Evolutionary conservation across 2,329 filamentous ascomycete genomes (phyloP).

Genomic region (Xylaria sp.): DNA sequence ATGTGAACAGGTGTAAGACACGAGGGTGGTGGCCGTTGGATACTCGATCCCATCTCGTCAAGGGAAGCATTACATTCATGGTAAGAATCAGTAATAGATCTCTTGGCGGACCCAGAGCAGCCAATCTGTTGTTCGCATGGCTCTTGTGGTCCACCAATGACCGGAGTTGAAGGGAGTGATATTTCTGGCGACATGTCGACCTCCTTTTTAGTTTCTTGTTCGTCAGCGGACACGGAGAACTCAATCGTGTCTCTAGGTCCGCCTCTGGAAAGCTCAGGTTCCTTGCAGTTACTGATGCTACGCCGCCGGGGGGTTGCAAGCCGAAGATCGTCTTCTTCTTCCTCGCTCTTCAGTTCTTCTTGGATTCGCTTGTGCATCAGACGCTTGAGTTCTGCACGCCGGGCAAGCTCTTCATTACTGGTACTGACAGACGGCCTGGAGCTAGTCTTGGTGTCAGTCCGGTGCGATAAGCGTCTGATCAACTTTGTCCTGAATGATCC

Average conservation of each 20-base stretch:
- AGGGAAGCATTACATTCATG: conserved; percentile 13
- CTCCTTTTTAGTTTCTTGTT: conserved; percentile 21
- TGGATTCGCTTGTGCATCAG: conserved; percentile 63
- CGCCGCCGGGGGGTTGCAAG: conserved; percentile 34
- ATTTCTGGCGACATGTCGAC: conserved; percentile 2
- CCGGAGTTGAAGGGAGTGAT: conserved; percentile 15
- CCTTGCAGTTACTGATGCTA: conserved; percentile 37
- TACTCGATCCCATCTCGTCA: conserved; percentile 25
- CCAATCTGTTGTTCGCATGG: conserved; percentile 27
- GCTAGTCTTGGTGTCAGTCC: conserved; percentile 47
- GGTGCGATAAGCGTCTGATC: conserved; percentile 53
- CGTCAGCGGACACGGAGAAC: conserved; percentile 44
- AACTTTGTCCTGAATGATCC: conserved; percentile 53
- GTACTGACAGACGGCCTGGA: conserved; percentile 51
- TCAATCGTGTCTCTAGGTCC: conserved; percentile 58
- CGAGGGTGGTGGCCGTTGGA: conserved; percentile 32
- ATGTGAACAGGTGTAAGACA: conserved; percentile 32
- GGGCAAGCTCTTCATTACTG: conserved; percentile 58
- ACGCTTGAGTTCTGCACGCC: conserved; percentile 61
- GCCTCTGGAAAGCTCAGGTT: conserved; percentile 41
- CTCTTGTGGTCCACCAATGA: conserved; percentile 7
- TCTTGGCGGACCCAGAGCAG: conserved; percentile 18
- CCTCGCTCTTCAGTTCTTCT: conserved; percentile 59
- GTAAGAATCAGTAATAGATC: conserved; percentile 22
- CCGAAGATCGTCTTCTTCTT: conserved; percentile 47